phyloP scores from a whole-genome alignment of 192 early-diverging fungal genomes.

The Backusella macrospora region DNA sequence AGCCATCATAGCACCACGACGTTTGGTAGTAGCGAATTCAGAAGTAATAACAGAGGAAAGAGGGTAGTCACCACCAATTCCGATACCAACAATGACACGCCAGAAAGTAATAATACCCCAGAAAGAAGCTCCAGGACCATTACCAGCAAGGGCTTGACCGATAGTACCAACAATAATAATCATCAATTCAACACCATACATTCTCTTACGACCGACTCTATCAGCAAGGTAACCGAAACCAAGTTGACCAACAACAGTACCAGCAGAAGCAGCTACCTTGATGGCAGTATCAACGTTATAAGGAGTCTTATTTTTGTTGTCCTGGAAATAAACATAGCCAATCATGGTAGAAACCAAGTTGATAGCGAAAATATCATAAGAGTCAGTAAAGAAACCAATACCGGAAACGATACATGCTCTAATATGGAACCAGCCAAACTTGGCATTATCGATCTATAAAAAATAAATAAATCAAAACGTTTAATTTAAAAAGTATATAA shows the following conservation, averaged over 20 bases:
- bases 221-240: constrained; percentile 83
- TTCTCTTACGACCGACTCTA: constrained; percentile 84
- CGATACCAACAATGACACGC: constrained; percentile 91
- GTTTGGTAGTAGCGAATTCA: constrained; percentile 85
- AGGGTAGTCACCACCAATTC: constrained; percentile 97
- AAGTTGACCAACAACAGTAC: constrained; percentile 93
- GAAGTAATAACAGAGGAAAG: constrained; percentile 92
- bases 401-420: constrained; percentile 73
- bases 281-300: constrained; percentile 78
- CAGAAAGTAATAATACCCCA: constrained; percentile 76
- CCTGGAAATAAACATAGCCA: constrained; percentile 64
- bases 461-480: not conserved
- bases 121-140: constrained; percentile 67
- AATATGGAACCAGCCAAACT: constrained; percentile 80
- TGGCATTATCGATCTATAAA: constrained; percentile 70
- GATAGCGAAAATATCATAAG: constrained; percentile 95
- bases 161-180: constrained; percentile 90
- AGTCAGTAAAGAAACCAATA: constrained; percentile 89
- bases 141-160: constrained; percentile 77
- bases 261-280: constrained; percentile 87
- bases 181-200: constrained; percentile 90
- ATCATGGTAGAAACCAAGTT: constrained; percentile 87
- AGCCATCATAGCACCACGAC: constrained; percentile 88
- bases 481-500: not conserved
- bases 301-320: constrained; percentile 50